A percentile compares a stretch with the other conserved stretches of the same genome.
phyloP scores from a whole-genome alignment of 768 basidiomycete species.

The Cystobasidiopsis lactophilus region DNA sequence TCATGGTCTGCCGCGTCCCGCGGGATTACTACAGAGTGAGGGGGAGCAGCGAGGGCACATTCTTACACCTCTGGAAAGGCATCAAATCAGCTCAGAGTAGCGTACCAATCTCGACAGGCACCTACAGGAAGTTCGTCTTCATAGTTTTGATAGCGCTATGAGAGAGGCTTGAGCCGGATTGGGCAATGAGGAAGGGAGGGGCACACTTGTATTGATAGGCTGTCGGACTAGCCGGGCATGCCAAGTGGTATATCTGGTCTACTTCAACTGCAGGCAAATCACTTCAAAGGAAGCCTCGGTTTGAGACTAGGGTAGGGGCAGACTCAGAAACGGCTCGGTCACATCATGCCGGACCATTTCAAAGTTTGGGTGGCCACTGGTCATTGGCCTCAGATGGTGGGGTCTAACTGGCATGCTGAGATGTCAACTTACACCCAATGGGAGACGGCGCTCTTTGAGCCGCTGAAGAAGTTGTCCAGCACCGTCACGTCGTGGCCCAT shows the following conservation, averaged over 20 bases:
- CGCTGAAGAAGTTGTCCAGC: slow-evolving; percentile 57
- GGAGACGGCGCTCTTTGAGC: slow-evolving; percentile 84
- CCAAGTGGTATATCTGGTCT: slow-evolving; percentile 97
- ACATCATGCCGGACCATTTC: slow-evolving; percentile 96
- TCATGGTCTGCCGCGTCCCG: slow-evolving; percentile 47
- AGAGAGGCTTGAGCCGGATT: too few relatives aligned
- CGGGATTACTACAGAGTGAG: not conserved
- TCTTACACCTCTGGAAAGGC: too few relatives aligned
- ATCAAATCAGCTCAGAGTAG: too few relatives aligned
- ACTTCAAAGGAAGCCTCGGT: too few relatives aligned
- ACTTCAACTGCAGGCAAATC: slow-evolving; percentile 42
- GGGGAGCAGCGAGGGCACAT: not conserved
- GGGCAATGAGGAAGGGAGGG: too few relatives aligned
- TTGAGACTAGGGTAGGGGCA: too few relatives aligned
- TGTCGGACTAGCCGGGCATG: slow-evolving; percentile 46
- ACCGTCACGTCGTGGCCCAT: slow-evolving; percentile 45
- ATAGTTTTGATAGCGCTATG: slow-evolving; percentile 67
- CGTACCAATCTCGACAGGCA: too few relatives aligned
- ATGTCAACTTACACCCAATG: slow-evolving; percentile 41
- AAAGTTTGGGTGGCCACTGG: slow-evolving; percentile 87
- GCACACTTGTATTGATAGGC: slow-evolving; percentile 59
- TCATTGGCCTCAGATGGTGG: slow-evolving; percentile 20
- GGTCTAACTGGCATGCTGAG: not conserved
- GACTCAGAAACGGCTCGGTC: slow-evolving; percentile 76
- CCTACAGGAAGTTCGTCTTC: slow-evolving; percentile 91